These are phyloP conservation scores for Micractinium sp. DNA, from an alignment of 139 green algal genomes.

Conservation along the genomic window DNA sequence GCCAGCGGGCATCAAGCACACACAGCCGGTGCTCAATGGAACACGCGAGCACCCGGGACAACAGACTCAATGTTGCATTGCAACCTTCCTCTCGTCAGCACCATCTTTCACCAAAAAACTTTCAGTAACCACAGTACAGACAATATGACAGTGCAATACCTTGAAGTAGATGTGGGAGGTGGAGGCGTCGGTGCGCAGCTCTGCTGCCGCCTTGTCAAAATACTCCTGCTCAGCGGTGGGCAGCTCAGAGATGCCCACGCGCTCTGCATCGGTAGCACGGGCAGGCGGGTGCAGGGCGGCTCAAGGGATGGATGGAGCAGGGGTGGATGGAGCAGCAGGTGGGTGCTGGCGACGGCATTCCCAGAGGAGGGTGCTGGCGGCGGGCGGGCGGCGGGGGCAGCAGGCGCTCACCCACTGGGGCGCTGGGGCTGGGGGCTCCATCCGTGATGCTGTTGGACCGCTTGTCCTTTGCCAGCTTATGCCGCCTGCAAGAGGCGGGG, in stretches of 20 bases:
- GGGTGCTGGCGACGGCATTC: neutral
- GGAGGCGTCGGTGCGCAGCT: slow-evolving; percentile 1
- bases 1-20: too few relatives aligned
- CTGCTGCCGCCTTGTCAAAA: neutral
- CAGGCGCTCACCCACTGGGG: neutral
- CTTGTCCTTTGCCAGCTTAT: slow-evolving; percentile 34
- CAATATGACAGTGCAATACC: neutral
- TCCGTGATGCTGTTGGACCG: neutral
- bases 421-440: neutral
- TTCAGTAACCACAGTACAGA: too few relatives aligned
- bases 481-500: slow-evolving; percentile 7
- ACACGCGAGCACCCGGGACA: too few relatives aligned
- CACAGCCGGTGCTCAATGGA: too few relatives aligned
- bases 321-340: neutral
- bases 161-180: slow-evolving; percentile 36
- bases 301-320: too few relatives aligned
- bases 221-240: slow-evolving; percentile 20
- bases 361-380: neutral
- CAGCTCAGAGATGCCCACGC: neutral
- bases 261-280: neutral
- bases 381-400: neutral
- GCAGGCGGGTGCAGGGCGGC: too few relatives aligned
- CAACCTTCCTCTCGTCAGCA: neutral
- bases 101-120: neutral
- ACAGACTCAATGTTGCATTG: neutral